Conservation (phyloP, 148 eudicot genomes). For the Chenopodium album region DNA sequence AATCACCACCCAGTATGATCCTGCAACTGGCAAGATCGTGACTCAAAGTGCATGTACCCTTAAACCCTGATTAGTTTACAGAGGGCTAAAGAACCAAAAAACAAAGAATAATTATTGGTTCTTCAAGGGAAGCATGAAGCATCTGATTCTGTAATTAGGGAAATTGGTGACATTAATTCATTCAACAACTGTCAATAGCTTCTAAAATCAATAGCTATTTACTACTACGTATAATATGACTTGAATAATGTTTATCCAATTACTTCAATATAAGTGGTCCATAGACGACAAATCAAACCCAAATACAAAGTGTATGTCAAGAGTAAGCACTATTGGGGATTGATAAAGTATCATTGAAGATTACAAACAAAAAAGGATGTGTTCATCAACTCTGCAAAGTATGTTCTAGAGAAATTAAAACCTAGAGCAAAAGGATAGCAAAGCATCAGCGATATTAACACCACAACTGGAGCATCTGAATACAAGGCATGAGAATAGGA, state of each 20-base stretch:
- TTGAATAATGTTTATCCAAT: not conserved
- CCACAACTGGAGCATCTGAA: not conserved
- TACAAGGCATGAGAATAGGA: not conserved
- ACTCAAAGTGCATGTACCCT: not conserved
- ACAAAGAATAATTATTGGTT: not conserved
- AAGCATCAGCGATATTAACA: not conserved
- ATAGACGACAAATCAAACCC: not conserved
- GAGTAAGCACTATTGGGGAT: not conserved
- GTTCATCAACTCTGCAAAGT: not conserved
- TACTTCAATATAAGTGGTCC: not conserved
- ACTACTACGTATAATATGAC: not conserved
- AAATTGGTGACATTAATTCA: not conserved
- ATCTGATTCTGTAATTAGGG: not conserved
- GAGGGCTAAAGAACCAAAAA: not conserved
- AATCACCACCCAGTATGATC: not conserved
- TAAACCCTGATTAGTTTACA: not conserved
- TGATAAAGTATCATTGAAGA: not conserved
- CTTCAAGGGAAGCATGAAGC: not conserved
- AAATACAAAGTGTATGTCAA: not conserved
- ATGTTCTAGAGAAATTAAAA: not conserved
- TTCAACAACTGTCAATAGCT: not conserved
- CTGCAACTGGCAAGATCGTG: not conserved
- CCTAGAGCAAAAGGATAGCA: not conserved
- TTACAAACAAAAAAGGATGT: not conserved
- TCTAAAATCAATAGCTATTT: not conserved